Conservation (phyloP, 2,329 filamentous ascomycete species). For the Fusarium tanahbumbuense region DNA sequence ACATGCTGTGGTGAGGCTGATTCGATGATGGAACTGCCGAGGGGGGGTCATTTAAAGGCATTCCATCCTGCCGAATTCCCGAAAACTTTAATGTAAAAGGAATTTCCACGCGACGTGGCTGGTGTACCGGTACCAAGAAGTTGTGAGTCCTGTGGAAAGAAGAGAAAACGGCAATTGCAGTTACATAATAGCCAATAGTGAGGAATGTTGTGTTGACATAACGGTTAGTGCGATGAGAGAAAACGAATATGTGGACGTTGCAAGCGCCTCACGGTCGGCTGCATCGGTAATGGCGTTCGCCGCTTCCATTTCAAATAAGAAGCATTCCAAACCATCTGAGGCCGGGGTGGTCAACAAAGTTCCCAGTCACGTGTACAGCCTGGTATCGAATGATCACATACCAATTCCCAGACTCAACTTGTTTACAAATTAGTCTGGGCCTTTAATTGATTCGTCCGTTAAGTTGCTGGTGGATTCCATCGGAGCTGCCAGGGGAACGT, state of each 20-base stretch:
- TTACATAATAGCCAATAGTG: neutral
- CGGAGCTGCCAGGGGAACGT: too few species aligned
- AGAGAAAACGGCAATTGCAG: neutral
- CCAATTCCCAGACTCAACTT: neutral
- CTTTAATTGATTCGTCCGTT: neutral
- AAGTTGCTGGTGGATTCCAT: neutral
- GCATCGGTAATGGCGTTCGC: neutral
- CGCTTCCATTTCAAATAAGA: neutral
- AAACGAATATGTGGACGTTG: neutral
- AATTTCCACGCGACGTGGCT: too few species aligned
- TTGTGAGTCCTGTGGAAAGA: neutral
- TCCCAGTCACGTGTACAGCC: neutral
- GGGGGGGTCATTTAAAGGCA: neutral
- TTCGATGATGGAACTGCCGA: neutral
- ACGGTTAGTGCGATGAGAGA: neutral
- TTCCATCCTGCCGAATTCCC: neutral
- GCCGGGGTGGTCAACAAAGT: neutral
- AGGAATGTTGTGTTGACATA: neutral
- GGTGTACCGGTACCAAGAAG: neutral
- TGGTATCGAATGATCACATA: neutral
- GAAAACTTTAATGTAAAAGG: neutral
- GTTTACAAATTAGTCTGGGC: neutral
- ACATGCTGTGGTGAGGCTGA: neutral
- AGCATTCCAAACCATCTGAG: neutral
- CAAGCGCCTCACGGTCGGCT: neutral